Base-by-base conservation (phyloP, 306 rosid genomes). In the Sindora glabra region DNA sequence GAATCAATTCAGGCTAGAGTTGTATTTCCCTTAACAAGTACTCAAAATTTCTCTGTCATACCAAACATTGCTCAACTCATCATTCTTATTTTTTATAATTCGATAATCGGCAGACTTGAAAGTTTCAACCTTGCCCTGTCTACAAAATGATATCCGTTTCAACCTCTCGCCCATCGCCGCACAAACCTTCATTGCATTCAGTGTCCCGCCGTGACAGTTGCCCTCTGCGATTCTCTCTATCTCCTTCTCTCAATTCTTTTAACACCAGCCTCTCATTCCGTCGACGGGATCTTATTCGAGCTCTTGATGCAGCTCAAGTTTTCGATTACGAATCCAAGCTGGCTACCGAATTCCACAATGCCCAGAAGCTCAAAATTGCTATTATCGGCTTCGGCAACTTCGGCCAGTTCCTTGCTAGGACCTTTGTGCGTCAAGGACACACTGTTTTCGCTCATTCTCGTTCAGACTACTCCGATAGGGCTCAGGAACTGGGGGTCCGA, bases 351-450 rank as follows among this genome's bases (percentile, higher is more conserved):
- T 84, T 71, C 44, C 77, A 26, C 3, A 53, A 33, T 29, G 42
- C 81, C 12, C 78, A 77, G 63, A 73, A 62, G 59, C 90, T 86
- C 40, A 90, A 86, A 48, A 78, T 90, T 54, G 96, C 86, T 17
- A 52, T 83, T 0, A 10, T 85, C 14, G 94, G 96, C 40, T 89
- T 81, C 70, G 95, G 95, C 3, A 86, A 90, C 74, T 90, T 50
- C 68, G 95, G 95, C 26, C 94, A 80, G 48, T 87, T 86, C 70
- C 94, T 90, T 11, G 90, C 97, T 19, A 56, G 39, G 17, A 70
- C 86, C 30, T 49, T 90, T 8, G 77, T 79, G 51, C 67, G 71
- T 1, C 95, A 84, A 60, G 97, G 97, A 23, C 97, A 89, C 69
- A 77, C 87, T 1, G 81, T 89, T 0, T 67, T 89, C 21, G 87